These are phyloP conservation scores for Trametes versicolor DNA, from an alignment of 1,284 basidiomycete species.

Conservation along the genomic window DNA sequence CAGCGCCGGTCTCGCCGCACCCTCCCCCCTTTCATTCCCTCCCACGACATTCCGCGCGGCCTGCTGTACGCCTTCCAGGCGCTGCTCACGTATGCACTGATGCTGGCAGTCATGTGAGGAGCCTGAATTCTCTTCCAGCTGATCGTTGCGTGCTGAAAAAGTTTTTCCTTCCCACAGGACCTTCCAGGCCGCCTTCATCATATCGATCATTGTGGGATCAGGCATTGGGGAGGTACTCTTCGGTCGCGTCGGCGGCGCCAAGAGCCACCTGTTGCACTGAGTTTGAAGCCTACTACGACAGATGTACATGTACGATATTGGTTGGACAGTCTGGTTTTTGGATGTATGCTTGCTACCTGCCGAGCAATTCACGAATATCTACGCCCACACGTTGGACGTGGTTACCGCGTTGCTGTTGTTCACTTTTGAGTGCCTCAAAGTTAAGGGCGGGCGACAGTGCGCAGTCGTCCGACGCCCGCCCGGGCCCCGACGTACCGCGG, in stretches of 20 bases:
- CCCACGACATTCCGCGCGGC: conserved; percentile 73
- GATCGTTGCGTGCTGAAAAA: conserved; percentile 21
- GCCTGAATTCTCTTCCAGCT: conserved; percentile 2
- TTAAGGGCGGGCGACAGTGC: too few species aligned
- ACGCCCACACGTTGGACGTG: neutral
- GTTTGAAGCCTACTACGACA: neutral
- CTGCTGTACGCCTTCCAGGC: conserved; percentile 65
- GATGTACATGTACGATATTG: neutral
- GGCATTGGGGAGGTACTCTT: conserved; percentile 74
- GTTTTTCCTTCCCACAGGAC: conserved; percentile 59
- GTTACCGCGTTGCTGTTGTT: too few species aligned
- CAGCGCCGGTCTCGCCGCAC: conserved; percentile 31
- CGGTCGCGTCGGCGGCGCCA: conserved; percentile 56
- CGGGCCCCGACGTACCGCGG: too few species aligned
- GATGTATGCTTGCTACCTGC: neutral
- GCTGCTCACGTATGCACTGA: conserved; percentile 65
- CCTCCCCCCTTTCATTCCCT: conserved; percentile 65
- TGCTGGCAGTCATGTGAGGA: conserved; percentile 79
- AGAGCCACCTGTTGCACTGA: conserved; percentile 38
- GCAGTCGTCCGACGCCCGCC: too few species aligned
- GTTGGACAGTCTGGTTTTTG: neutral
- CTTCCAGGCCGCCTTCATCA: conserved; percentile 74
- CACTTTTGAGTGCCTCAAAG: too few species aligned
- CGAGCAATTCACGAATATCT: neutral
- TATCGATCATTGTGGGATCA: conserved; percentile 69